Percentiles rank a stretch among this genome's conserved stretches.
Evolutionary conservation across 331 rosid species (phyloP).

Genomic region (Acacia concinna): DNA sequence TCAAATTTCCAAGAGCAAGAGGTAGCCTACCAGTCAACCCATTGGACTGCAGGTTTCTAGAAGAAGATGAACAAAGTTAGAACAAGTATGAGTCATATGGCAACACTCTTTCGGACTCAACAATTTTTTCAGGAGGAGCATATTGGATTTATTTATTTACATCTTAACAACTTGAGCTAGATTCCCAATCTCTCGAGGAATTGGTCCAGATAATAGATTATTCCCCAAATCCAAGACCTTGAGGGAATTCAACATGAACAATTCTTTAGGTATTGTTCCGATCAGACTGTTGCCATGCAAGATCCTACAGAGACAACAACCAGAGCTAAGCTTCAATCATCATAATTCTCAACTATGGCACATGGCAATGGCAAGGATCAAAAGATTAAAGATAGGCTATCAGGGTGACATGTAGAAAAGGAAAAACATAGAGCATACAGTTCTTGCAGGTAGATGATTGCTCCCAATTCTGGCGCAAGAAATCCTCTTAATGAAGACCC

Average conservation of each 20-base stretch:
- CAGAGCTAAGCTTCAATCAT: slow-evolving; percentile 34
- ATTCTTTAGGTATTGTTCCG: slow-evolving; percentile 78
- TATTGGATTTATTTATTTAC: slow-evolving; percentile 46
- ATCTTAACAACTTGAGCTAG: slow-evolving; percentile 57
- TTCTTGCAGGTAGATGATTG: slow-evolving; percentile 73
- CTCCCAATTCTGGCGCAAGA: slow-evolving; percentile 77
- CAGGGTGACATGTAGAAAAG: not conserved
- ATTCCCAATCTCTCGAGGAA: slow-evolving; percentile 87
- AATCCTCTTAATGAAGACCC: slow-evolving; percentile 74
- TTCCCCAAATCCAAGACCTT: slow-evolving; percentile 81
- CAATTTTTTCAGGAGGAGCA: slow-evolving; percentile 1
- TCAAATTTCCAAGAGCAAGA: slow-evolving; percentile 69
- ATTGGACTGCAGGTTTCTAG: slow-evolving; percentile 88
- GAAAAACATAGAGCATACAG: slow-evolving; percentile 56
- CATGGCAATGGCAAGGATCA: slow-evolving; percentile 15
- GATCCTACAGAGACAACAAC: slow-evolving; percentile 51
- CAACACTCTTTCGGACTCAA: not conserved
- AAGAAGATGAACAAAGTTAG: slow-evolving; percentile 33
- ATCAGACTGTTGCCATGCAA: slow-evolving; percentile 75
- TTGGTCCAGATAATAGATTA: slow-evolving; percentile 77
- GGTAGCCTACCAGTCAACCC: slow-evolving; percentile 77
- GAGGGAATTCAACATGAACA: slow-evolving; percentile 64
- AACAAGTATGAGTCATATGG: slow-evolving; percentile 28
- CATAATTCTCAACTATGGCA: slow-evolving; percentile 12
- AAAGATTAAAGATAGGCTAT: slow-evolving; percentile 8